phyloP scores from a whole-genome alignment of 164 flowering plant species.

The Umbellularia californica region DNA sequence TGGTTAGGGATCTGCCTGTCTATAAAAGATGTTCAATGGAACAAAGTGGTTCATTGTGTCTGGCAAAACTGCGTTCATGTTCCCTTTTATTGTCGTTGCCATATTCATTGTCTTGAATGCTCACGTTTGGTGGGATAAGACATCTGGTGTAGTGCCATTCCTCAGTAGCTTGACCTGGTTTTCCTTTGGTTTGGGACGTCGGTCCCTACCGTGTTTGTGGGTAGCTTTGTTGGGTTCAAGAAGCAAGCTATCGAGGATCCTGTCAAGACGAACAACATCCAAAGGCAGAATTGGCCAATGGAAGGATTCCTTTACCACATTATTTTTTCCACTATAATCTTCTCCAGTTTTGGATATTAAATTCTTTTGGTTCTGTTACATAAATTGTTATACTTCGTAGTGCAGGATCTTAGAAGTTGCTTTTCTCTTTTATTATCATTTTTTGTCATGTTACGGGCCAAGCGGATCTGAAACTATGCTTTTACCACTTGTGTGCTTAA shows the following conservation, averaged over 20 bases:
- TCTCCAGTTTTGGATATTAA: constrained; percentile 7
- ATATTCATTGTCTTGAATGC: constrained; percentile 71
- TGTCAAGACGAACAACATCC: constrained; percentile 82
- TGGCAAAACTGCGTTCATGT: constrained; percentile 13
- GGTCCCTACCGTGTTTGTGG: constrained; percentile 79
- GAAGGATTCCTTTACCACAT: too few relatives aligned
- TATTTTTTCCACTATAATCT: constrained; percentile 64
- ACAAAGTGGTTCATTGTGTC: constrained; percentile 79
- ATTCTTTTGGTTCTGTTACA: constrained; percentile 2
- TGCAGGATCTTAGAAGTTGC: constrained; percentile 9
- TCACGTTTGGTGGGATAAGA: constrained; percentile 62
- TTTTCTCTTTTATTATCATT: not conserved
- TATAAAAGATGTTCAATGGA: constrained; percentile 87
- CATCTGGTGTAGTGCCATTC: constrained; percentile 82
- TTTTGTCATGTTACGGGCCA: too few relatives aligned
- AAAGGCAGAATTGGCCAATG: constrained; percentile 40
- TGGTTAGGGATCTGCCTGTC: constrained; percentile 73
- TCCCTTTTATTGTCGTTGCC: constrained; percentile 59
- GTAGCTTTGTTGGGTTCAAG: constrained; percentile 76
- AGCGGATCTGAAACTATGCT: too few relatives aligned
- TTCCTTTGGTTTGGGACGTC: constrained; percentile 82
- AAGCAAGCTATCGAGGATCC: constrained; percentile 60
- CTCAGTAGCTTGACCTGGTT: constrained; percentile 76
- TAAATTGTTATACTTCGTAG: constrained; percentile 5
- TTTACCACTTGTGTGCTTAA: too few relatives aligned